Conservation (phyloP, 108 stramenopile species). For the Phaeodactylum tricornutum region DNA sequence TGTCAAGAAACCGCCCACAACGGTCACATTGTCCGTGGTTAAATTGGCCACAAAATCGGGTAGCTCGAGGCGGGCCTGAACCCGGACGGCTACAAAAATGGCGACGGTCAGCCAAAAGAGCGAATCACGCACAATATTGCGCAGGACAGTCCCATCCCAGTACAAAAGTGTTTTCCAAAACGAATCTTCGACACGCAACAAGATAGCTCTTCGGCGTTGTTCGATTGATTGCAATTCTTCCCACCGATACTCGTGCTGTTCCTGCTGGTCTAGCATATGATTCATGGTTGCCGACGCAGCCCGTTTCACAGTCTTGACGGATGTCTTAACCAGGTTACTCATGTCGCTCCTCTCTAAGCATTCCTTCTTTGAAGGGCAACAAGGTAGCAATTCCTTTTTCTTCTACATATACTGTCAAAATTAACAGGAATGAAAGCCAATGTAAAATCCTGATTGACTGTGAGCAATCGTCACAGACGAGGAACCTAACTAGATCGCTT, state of each 20-base stretch:
- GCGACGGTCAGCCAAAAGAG: conserved; percentile 34
- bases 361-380: no score
- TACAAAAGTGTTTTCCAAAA: conserved; percentile 10
- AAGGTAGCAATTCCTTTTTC: no score
- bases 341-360: no score
- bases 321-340: no score
- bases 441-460: no score
- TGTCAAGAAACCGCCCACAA: conserved; percentile 33
- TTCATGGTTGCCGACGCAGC: no score
- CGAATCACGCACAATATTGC: conserved; percentile 9
- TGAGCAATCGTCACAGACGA: no score
- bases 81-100: conserved; percentile 17
- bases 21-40: conserved; percentile 9
- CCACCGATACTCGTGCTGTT: conserved; percentile 8
- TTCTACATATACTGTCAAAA: no score
- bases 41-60: conserved; percentile 10
- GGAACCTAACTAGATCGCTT: no score
- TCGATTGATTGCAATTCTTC: conserved; percentile 16
- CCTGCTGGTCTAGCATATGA: no score
- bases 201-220: conserved; percentile 12
- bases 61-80: conserved; percentile 6
- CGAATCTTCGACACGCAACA: conserved; percentile 8
- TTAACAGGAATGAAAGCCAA: no score
- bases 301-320: no score
- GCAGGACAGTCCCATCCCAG: conserved; percentile 17